Conservation (phyloP, 129 eudicot species). For the Flaveria robusta region DNA sequence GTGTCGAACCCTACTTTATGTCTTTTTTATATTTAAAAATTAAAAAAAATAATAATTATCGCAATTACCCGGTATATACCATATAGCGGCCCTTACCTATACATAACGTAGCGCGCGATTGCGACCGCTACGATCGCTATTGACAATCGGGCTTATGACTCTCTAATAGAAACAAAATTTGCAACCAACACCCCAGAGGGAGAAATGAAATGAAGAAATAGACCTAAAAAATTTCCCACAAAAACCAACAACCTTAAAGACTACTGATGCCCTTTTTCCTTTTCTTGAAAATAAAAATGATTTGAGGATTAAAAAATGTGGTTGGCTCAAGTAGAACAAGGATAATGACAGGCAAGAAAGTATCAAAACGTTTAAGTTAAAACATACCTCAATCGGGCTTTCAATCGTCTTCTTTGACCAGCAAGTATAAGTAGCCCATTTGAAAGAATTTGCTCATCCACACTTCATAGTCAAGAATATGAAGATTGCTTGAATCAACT, state of each 20-base stretch:
- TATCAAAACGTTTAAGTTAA: constrained; percentile 26
- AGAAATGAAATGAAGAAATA: too few species aligned
- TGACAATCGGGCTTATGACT: too few species aligned
- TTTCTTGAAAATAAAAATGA: neutral
- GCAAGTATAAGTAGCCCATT: constrained; percentile 45
- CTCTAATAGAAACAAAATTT: neutral
- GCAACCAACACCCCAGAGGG: neutral
- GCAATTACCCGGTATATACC: too few species aligned
- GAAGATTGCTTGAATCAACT: constrained; percentile 46
- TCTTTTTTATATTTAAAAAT: too few species aligned
- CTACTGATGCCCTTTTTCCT: constrained; percentile 14
- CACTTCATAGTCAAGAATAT: constrained; percentile 30
- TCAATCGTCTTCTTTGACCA: constrained; percentile 39
- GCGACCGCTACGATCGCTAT: too few species aligned
- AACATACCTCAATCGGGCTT: constrained; percentile 57
- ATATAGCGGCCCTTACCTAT: too few species aligned
- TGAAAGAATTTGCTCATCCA: constrained; percentile 27
- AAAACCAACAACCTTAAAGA: neutral
- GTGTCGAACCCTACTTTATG: too few species aligned
- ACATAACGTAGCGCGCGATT: too few species aligned
- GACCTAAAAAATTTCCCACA: neutral
- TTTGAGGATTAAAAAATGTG: constrained; percentile 1
- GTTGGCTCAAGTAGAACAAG: constrained; percentile 6
- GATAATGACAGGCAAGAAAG: constrained; percentile 19
- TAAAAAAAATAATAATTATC: too few species aligned